Evolutionary conservation across 208 protist species (phyloP).

Genomic region (Acanthamoeba castellanii): DNA sequence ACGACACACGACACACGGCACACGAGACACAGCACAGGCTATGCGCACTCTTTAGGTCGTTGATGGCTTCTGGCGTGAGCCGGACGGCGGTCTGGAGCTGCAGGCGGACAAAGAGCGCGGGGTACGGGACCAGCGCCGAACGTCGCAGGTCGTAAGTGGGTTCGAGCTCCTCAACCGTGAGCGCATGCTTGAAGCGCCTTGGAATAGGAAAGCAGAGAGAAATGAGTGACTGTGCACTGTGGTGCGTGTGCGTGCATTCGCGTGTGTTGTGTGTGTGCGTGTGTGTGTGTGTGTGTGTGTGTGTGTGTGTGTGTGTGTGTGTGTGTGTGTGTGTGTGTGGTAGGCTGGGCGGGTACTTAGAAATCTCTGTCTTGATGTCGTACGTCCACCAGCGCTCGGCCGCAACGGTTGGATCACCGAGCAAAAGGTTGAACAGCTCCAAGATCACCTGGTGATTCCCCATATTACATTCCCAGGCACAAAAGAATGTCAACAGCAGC

Average conservation of each 20-base stretch:
- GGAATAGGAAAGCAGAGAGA: background rate
- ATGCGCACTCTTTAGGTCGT: slow-evolving; percentile 46
- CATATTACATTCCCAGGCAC: background rate
- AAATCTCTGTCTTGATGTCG: slow-evolving; percentile 50
- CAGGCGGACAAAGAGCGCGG: slow-evolving; percentile 36
- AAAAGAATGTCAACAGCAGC: too few relatives aligned
- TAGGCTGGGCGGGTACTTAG: slow-evolving; percentile 28
- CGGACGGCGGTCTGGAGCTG: slow-evolving; percentile 35
- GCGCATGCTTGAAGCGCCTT: slow-evolving; percentile 66
- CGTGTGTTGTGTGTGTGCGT: too few relatives aligned
- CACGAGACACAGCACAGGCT: background rate
- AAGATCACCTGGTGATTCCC: slow-evolving; percentile 11
- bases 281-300: too few relatives aligned
- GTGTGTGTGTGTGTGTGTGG: background rate
- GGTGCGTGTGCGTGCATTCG: too few relatives aligned
- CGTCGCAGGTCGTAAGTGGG: slow-evolving; percentile 2
- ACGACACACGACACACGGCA: background rate
- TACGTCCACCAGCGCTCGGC: slow-evolving; percentile 48
- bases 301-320: background rate
- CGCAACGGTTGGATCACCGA: background rate
- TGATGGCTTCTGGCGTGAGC: slow-evolving; percentile 43
- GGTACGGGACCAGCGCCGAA: background rate
- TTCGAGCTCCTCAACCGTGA: slow-evolving; percentile 39
- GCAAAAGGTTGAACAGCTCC: slow-evolving; percentile 59
- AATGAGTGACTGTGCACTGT: background rate